A percentile compares a stretch with the other conserved stretches of the same genome.
Conservation (phyloP, 805 yeast genomes). For the Teunomyces tritomae region DNA sequence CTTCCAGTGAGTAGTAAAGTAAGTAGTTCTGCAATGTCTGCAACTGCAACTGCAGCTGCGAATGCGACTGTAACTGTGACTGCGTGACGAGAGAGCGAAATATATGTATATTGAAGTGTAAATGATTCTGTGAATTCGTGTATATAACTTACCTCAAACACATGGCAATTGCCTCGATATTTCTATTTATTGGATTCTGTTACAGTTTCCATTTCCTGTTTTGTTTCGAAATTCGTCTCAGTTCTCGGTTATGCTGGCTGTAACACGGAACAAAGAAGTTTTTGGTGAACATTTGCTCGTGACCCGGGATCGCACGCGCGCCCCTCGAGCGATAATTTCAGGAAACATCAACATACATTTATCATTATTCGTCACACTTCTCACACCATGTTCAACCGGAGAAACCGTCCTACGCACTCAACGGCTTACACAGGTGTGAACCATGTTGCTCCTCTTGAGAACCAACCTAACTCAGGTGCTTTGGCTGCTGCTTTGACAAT, state of each 20-base stretch:
- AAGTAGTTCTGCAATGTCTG: no score
- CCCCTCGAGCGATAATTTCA: conserved; percentile 2
- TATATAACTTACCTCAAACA: no score
- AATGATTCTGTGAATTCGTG: no score
- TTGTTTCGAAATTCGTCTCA: neutral
- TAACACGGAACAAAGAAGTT: neutral
- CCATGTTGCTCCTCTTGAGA: conserved; percentile 29
- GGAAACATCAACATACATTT: conserved; percentile 2
- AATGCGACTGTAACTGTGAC: no score
- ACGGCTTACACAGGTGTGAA: conserved; percentile 45
- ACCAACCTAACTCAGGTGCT: conserved; percentile 38
- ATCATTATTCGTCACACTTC: neutral
- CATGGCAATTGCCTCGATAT: no score
- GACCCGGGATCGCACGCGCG: neutral
- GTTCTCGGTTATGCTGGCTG: neutral
- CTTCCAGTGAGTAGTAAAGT: no score
- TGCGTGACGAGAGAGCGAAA: no score
- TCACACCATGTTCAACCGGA: conserved; percentile 24
- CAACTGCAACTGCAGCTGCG: no score
- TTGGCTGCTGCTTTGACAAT: conserved; percentile 46
- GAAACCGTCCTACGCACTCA: conserved; percentile 22
- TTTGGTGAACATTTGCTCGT: neutral
- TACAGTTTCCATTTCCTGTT: neutral
- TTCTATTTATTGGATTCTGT: no score
- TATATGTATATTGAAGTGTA: no score